Percentiles rank a stretch among this genome's conserved stretches.
Evolutionary conservation across 805 yeast species (phyloP).

Genomic region (Torulaspora indica): DNA sequence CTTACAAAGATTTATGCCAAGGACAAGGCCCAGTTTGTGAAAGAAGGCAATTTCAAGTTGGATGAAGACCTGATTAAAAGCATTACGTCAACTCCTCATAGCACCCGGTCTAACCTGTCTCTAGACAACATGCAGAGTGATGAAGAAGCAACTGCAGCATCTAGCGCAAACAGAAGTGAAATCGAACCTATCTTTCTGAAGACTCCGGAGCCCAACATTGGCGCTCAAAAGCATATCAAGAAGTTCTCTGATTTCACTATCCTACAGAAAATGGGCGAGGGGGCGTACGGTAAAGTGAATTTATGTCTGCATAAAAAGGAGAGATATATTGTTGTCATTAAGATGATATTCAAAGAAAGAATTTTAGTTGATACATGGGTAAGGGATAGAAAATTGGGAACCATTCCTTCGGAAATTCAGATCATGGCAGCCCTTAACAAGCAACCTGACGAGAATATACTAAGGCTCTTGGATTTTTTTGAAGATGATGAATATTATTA

Average conservation of each 20-base stretch:
- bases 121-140: slow-evolving; percentile 6
- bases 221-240: slow-evolving; percentile 64
- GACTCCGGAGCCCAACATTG: slow-evolving; percentile 42
- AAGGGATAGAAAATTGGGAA: slow-evolving; percentile 83
- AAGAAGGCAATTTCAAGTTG: slow-evolving; percentile 34
- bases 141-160: slow-evolving; percentile 6
- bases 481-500: slow-evolving; percentile 89
- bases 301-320: slow-evolving; percentile 66
- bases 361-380: slow-evolving; percentile 98
- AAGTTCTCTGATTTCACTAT: slow-evolving; percentile 65
- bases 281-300: slow-evolving; percentile 94
- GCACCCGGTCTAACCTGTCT: slow-evolving; percentile 10
- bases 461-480: slow-evolving; percentile 82
- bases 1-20: slow-evolving; percentile 30
- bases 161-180: slow-evolving; percentile 5
- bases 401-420: slow-evolving; percentile 94
- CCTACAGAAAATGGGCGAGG: slow-evolving; percentile 83
- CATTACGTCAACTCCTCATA: slow-evolving; percentile 26
- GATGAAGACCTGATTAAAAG: slow-evolving; percentile 33
- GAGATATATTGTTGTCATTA: slow-evolving; percentile 66
- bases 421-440: slow-evolving; percentile 76
- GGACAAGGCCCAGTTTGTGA: slow-evolving; percentile 34
- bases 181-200: slow-evolving; percentile 12
- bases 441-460: slow-evolving; percentile 81
- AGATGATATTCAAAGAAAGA: slow-evolving; percentile 86